phyloP scores from a whole-genome alignment of 495 filamentous ascomycete species.

The Penicillium riverlandense region DNA sequence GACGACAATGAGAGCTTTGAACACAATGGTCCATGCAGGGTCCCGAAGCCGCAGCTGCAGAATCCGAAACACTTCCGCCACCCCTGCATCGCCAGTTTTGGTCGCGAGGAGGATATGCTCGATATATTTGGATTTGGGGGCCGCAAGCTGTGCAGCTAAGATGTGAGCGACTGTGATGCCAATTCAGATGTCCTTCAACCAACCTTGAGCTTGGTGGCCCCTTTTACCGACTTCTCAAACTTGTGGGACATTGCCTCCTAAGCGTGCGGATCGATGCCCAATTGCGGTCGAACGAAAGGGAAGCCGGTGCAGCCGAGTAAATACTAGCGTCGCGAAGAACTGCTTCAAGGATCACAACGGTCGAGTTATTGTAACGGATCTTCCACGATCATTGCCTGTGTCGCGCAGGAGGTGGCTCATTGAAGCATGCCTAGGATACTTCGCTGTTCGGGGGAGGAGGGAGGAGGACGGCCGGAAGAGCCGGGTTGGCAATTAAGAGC shows the following conservation, averaged over 20 bases:
- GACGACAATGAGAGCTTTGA: conserved; percentile 91
- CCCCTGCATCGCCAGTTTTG: conserved; percentile 88
- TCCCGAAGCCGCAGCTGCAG: conserved; percentile 83
- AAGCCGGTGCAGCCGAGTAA: no score
- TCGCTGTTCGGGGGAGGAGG: conserved; percentile 4
- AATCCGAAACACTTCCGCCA: conserved; percentile 91
- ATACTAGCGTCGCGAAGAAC: neutral
- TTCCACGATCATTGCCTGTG: conserved; percentile 17
- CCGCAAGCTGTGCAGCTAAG: conserved; percentile 59
- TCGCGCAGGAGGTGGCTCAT: conserved; percentile 25
- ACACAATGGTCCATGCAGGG: conserved; percentile 94
- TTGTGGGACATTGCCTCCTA: conserved; percentile 59
- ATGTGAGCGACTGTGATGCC: neutral
- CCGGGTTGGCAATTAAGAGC: conserved; percentile 1
- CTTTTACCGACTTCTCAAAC: conserved; percentile 90
- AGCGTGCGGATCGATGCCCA: conserved; percentile 3
- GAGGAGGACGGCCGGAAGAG: conserved; percentile 3
- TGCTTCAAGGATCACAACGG: conserved; percentile 17
- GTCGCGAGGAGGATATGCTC: conserved; percentile 96
- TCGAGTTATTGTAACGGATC: conserved; percentile 14
- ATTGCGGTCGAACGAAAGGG: neutral
- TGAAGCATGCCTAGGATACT: conserved; percentile 19
- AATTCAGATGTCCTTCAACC: conserved; percentile 11
- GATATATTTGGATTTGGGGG: conserved; percentile 99
- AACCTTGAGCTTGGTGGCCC: conserved; percentile 91